Conservation (phyloP, 169 alveolate genomes). For the Perkinsus chesapeaki region DNA sequence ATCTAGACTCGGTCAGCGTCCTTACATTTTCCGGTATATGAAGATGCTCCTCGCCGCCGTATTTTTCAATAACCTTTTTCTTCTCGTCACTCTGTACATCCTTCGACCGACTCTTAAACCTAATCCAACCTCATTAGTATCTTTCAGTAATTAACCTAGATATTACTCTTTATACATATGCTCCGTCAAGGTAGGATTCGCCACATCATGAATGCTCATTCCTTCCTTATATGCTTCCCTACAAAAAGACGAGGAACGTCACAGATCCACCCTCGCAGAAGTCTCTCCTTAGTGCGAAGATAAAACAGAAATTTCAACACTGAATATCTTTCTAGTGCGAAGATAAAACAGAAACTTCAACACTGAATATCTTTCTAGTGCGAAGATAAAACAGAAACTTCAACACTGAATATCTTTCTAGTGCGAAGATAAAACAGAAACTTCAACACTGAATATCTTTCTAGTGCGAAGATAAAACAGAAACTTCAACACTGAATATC, state of each 20-base stretch:
- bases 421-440: neutral
- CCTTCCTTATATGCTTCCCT: constrained; percentile 80
- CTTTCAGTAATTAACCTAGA: constrained; percentile 35
- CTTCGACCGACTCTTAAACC: neutral
- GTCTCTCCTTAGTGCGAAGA: constrained; percentile 27
- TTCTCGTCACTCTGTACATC: constrained; percentile 15
- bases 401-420: neutral
- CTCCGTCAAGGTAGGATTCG: constrained; percentile 70
- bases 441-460: neutral
- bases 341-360: too few relatives aligned
- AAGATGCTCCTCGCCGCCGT: constrained; percentile 32
- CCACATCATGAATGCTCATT: constrained; percentile 57
- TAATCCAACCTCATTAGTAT: neutral
- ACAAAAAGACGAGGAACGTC: constrained; percentile 42
- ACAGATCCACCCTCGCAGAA: too few relatives aligned
- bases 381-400: neutral
- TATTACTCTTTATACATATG: constrained; percentile 47
- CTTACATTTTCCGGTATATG: neutral
- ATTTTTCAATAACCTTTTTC: constrained; percentile 7
- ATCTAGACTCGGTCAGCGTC: constrained; percentile 14
- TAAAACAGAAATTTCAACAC: neutral
- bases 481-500: neutral
- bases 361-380: neutral
- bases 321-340: neutral
- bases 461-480: neutral